Evolutionary conservation across 164 flowering plant genomes (phyloP), one percentile per base, ranked within the genome.

Genomic region (Echeveria elegans): DNA sequence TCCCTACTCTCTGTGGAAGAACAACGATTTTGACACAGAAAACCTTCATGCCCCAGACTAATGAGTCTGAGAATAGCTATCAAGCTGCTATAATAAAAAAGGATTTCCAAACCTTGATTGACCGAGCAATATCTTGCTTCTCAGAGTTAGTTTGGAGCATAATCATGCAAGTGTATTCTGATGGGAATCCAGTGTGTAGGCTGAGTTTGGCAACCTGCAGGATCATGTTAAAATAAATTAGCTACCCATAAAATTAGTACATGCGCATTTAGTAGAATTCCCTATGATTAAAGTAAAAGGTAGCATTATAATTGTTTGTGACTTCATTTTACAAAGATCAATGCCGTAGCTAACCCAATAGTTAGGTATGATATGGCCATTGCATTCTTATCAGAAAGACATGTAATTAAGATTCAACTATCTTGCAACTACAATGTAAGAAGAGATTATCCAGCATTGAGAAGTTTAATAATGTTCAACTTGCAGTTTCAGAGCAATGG

Each of bases 161-260:
- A 65, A 77, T 56, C 90, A 89, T 77, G 41, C 70, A 69, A 7
- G 97, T 86, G 66, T 77, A 86, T 70, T 93, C 98, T 2, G 89
- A 90, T 28, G 81, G 72, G 56, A 86, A 29, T 12, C 85, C 77
- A 62, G 76, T 72, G 56, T 71, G 85, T 32, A 80, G 60, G 82
- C 98, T 90, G 66, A 82, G 72, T 70, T 74, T 83, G 10, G 81
- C 80, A 63, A 84, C 80, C 97, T 90, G 76, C 30, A 29, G 32
- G 52, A 31, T 45, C 9, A 45, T n/a, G 56, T 6, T 21, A 5
- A 24, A 9, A 53, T 1, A 21, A n/a, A 23, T 53, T 12, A 53
- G 59, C 24, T 23, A 14, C 59, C 28, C 1, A 52, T 8, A 16
- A 43, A 43, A 43, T n/a, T n/a, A 43, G 15, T 3, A 21, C 14